Conservation (phyloP, 2,329 filamentous ascomycete genomes). For the Fusarium poae region DNA sequence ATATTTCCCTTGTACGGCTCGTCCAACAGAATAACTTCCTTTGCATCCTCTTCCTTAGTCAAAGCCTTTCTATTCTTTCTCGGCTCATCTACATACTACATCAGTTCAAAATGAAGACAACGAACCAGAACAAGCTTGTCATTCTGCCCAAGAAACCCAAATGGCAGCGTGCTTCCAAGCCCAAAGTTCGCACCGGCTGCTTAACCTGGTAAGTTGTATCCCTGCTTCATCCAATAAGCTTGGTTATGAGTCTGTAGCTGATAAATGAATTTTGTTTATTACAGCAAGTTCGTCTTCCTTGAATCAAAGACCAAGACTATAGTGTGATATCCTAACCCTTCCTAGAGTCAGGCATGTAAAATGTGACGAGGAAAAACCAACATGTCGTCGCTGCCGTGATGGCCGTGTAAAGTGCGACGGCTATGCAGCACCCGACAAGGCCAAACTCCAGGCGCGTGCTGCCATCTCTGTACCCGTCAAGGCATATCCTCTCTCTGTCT, state of each 20-base stretch:
- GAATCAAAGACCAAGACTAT: neutral
- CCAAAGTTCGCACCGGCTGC: conserved; percentile 42
- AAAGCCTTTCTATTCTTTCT: neutral
- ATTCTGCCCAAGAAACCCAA: conserved; percentile 27
- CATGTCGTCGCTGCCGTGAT: conserved; percentile 38
- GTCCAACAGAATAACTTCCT: conserved; percentile 25
- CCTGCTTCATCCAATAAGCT: neutral
- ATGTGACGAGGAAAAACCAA: conserved; percentile 49
- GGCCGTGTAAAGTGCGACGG: conserved; percentile 42
- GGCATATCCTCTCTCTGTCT: conserved; percentile 7
- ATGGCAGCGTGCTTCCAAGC: conserved; percentile 30
- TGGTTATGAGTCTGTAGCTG: conserved; percentile 1
- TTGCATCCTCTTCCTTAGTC: neutral
- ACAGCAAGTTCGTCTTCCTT: conserved; percentile 12
- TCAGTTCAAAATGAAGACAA: neutral
- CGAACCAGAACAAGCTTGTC: conserved; percentile 6
- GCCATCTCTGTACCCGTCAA: neutral
- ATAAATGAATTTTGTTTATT: neutral
- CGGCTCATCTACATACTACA: neutral
- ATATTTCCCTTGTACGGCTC: conserved; percentile 13
- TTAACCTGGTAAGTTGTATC: conserved; percentile 38
- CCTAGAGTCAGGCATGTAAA: conserved; percentile 43
- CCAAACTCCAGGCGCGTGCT: conserved; percentile 4
- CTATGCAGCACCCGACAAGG: conserved; percentile 27
- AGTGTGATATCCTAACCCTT: neutral